Conservation (phyloP, 805 yeast genomes). For the Cyberlindnera xishuangbannaensis region DNA sequence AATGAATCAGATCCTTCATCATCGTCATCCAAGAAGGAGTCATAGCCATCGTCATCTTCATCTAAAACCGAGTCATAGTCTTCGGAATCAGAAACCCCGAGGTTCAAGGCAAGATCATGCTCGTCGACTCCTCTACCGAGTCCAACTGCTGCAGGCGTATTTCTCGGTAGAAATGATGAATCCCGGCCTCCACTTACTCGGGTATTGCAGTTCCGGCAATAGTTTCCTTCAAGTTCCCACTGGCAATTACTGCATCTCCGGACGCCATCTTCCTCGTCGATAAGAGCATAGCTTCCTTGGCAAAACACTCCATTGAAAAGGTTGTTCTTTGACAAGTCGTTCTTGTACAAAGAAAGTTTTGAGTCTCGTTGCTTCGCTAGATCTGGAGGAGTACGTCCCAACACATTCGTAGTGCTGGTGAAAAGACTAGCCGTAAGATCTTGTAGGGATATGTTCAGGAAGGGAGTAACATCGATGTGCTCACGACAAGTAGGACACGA, state of each 20-base stretch:
- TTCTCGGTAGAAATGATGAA: too few species aligned
- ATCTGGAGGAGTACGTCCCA: slow-evolving; percentile 19
- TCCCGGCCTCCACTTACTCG: too few species aligned
- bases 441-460: slow-evolving; percentile 46
- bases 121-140: not conserved
- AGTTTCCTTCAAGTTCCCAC: slow-evolving; percentile 68
- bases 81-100: not conserved
- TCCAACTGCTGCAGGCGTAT: not conserved
- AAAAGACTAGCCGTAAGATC: slow-evolving; percentile 38
- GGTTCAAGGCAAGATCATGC: too few species aligned
- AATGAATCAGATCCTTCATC: not conserved
- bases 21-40: slow-evolving; percentile 16
- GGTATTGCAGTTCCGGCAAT: slow-evolving; percentile 65
- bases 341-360: slow-evolving; percentile 31
- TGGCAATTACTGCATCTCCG: slow-evolving; percentile 71
- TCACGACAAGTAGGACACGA: slow-evolving; percentile 69
- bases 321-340: slow-evolving; percentile 32
- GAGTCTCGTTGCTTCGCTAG: slow-evolving; percentile 20
- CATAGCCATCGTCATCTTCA: slow-evolving; percentile 2
- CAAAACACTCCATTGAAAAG: slow-evolving; percentile 48
- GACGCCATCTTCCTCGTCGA: slow-evolving; percentile 66
- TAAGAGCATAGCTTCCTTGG: slow-evolving; percentile 33
- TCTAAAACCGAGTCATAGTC: not conserved
- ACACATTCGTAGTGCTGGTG: slow-evolving; percentile 23
- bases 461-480: slow-evolving; percentile 43